Evolutionary conservation across 2,329 filamentous ascomycete species (phyloP).

Genomic region (Colletotrichum eremochloae): DNA sequence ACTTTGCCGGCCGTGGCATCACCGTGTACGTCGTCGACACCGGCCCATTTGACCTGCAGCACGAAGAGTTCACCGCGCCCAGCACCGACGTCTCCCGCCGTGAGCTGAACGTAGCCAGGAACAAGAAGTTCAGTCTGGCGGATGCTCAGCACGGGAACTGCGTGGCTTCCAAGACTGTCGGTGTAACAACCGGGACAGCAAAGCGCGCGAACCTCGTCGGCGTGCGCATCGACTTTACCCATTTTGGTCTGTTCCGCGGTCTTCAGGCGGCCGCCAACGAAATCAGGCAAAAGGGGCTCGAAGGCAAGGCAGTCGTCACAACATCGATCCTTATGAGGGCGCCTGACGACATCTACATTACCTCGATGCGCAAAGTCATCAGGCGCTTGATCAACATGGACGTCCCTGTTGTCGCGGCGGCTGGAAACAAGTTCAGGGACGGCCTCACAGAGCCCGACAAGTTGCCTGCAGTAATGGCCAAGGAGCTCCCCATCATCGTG

Average conservation of each 20-base stretch:
- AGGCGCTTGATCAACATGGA: background rate
- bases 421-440: constrained; percentile 2
- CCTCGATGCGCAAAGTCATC: constrained; percentile 3
- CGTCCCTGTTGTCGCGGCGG: constrained; percentile 14
- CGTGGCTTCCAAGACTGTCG: constrained; percentile 14
- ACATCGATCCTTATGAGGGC: background rate
- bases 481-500: constrained; percentile 18
- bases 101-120: constrained; percentile 4
- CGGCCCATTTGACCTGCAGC: constrained; percentile 10
- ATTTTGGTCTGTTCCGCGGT: constrained; percentile 10
- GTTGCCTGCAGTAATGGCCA: background rate
- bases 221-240: constrained; percentile 8
- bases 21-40: constrained; percentile 19
- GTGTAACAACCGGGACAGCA: background rate
- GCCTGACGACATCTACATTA: background rate
- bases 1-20: constrained; percentile 12
- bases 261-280: constrained; percentile 1
- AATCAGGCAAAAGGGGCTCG: background rate
- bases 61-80: constrained; percentile 1
- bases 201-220: constrained; percentile 13
- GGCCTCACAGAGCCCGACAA: constrained; percentile 1
- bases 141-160: constrained; percentile 13
- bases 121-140: constrained; percentile 5
- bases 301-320: constrained; percentile 16
- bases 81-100: constrained; percentile 3